phyloP scores from a whole-genome alignment of 768 basidiomycete species.

The Trametopsis cervina region DNA sequence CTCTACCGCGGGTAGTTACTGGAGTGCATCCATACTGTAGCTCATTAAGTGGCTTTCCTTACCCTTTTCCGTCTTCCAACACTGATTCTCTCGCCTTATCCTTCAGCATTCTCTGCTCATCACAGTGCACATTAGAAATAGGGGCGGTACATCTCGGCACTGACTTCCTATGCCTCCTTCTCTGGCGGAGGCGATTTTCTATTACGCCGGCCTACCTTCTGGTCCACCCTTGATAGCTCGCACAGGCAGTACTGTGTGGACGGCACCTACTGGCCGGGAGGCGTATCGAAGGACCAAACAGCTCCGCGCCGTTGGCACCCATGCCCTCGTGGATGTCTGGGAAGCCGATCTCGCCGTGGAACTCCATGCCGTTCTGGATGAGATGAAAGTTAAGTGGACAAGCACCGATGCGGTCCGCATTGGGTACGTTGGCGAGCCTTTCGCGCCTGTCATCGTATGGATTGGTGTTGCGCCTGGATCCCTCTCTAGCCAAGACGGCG shows the following conservation, averaged over 20 bases:
- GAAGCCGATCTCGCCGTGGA: conserved; percentile 8
- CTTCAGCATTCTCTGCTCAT: too few species aligned
- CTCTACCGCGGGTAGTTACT: too few species aligned
- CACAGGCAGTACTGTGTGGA: background rate
- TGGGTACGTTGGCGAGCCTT: conserved; percentile 10
- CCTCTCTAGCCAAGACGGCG: conserved; percentile 23
- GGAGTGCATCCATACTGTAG: too few species aligned
- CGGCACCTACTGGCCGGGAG: background rate
- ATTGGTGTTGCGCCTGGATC: conserved; percentile 27
- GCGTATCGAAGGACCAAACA: background rate
- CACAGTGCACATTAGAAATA: too few species aligned
- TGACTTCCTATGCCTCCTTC: too few species aligned
- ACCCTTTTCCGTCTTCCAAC: too few species aligned
- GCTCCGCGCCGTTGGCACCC: conserved; percentile 14
- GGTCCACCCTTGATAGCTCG: background rate
- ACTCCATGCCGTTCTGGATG: conserved; percentile 13
- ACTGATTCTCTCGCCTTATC: too few species aligned
- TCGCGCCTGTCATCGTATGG: conserved; percentile 24
- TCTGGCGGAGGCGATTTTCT: too few species aligned
- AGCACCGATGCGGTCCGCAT: conserved; percentile 18
- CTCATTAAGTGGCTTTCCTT: too few species aligned
- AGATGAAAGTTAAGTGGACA: conserved; percentile 14
- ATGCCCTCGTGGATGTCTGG: conserved; percentile 17
- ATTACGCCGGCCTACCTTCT: too few species aligned
- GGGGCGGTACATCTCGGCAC: too few species aligned